Percentiles rank a stretch among this genome's conserved stretches.
These are phyloP conservation scores for Pterulicium gracile DNA, from an alignment of 1,284 basidiomycete genomes.

Conservation along the genomic window DNA sequence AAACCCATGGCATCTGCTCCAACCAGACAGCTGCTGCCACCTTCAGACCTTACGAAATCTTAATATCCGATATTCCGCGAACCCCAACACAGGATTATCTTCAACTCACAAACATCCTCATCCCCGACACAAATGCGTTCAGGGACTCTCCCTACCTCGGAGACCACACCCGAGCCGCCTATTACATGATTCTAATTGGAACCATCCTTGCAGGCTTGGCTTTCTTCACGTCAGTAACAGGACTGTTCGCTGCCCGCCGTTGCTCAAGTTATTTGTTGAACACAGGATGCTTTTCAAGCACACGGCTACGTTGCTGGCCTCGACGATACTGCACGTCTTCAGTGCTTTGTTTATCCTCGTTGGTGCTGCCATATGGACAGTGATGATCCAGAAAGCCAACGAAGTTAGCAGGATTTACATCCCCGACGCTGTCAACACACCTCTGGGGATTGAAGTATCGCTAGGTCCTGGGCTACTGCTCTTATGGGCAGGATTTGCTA, in stretches of 20 bases:
- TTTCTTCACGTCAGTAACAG: constrained; percentile 39
- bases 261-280: constrained; percentile 7
- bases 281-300: constrained; percentile 56
- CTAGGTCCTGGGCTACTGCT: constrained; percentile 53
- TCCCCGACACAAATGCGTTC: neutral
- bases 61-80: neutral
- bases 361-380: constrained; percentile 67
- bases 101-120: neutral
- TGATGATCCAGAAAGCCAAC: constrained; percentile 53
- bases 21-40: neutral
- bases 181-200: constrained; percentile 65
- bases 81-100: neutral
- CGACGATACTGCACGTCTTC: constrained; percentile 48
- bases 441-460: constrained; percentile 50
- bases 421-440: constrained; percentile 21
- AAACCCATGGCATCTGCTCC: neutral
- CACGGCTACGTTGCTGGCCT: constrained; percentile 56
- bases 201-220: constrained; percentile 57
- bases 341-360: constrained; percentile 55
- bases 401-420: constrained; percentile 44
- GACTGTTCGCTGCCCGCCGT: constrained; percentile 4
- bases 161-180: constrained; percentile 16
- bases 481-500: constrained; percentile 61
- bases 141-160: constrained; percentile 1
- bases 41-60: neutral